These are phyloP conservation scores for Cytospora paraplurivora DNA, from an alignment of 2,329 filamentous ascomycete genomes.

Conservation along the genomic window DNA sequence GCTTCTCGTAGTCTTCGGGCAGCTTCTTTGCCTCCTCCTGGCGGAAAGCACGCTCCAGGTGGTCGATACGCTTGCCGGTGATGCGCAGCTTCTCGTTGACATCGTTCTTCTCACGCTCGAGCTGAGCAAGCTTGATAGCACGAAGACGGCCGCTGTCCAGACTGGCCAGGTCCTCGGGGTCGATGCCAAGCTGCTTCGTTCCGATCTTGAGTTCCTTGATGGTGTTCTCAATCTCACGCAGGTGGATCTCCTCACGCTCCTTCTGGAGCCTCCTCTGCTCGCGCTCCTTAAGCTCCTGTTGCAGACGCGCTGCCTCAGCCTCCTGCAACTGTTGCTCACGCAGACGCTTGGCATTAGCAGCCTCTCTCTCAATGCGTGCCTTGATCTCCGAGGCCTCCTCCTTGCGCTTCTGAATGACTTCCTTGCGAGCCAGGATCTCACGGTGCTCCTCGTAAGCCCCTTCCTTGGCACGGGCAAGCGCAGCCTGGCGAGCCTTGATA, in stretches of 20 bases:
- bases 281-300: conserved; percentile 90
- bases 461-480: conserved; percentile 77
- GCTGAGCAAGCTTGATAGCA: conserved; percentile 89
- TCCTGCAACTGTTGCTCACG: conserved; percentile 87
- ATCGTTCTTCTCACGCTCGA: conserved; percentile 98
- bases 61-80: conserved; percentile 93
- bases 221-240: conserved; percentile 92
- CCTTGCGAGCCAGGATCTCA: conserved; percentile 81
- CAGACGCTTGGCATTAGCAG: conserved; percentile 82
- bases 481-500: conserved; percentile 75
- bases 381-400: conserved; percentile 88
- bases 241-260: conserved; percentile 85
- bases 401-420: conserved; percentile 95
- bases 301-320: conserved; percentile 83
- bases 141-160: conserved; percentile 89
- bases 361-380: conserved; percentile 88
- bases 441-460: conserved; percentile 91
- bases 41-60: conserved; percentile 94
- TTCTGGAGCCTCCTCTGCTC: conserved; percentile 83
- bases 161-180: conserved; percentile 78
- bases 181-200: conserved; percentile 74
- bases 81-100: conserved; percentile 88
- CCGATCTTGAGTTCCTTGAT: conserved; percentile 89
- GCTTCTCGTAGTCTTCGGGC: conserved; percentile 78
- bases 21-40: conserved; percentile 95